Evolutionary conservation across 192 early-diverging fungal species (phyloP), one percentile per base, ranked within the genome.

Genomic region (Entophlyctis luteolus): DNA sequence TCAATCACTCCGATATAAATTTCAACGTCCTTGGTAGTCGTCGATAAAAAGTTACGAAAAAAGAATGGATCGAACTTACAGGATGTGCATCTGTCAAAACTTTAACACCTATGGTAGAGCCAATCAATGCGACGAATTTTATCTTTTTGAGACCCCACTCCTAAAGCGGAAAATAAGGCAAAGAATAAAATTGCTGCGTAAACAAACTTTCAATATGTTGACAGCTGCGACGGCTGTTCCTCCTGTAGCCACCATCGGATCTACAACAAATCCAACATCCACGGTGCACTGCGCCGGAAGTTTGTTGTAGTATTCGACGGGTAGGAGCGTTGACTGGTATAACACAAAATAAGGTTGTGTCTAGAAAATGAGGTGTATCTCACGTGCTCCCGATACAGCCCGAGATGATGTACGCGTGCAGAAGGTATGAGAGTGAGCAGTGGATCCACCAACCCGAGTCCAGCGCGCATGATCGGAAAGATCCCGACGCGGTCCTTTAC

Each of bases 241-340:
- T 45, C 87, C 88, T 0, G 92, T 94, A 10, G 91, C 92, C 33
- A 92, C 78, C 78, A 92, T 86, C 4, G 92, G 92, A 69, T 94
- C 92, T 1, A 94, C 59, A 29, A 93, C 78, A 56, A 90, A 71
- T 47, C 89, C 89, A 42, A 85, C 59, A 58, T 91, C 86, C 6
- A 89, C 79, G 22, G 80, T 78, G 55, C 88, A 87, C 6, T 73
- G 62, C n/a, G 72, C 62, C 4, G 92, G 92, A 27, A 94, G 77
- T 71, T 93, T 94, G 74, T 94, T 94, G 79, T 91, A 94, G 76
- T 94, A 94, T 72, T 94, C 92, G n/a, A 94, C 90, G 4, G 92
- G 92, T 66, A 87, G 84, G 38, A 92, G 78, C 1, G 90, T 88
- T 3, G 84, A 58, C 79, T 86, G 48, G 4, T 31, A 50, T n/a